A percentile compares a stretch with the other conserved stretches of the same genome.
These are phyloP conservation scores for Phytophthora multivora DNA, from an alignment of 352 stramenopile genomes.

Conservation along the genomic window DNA sequence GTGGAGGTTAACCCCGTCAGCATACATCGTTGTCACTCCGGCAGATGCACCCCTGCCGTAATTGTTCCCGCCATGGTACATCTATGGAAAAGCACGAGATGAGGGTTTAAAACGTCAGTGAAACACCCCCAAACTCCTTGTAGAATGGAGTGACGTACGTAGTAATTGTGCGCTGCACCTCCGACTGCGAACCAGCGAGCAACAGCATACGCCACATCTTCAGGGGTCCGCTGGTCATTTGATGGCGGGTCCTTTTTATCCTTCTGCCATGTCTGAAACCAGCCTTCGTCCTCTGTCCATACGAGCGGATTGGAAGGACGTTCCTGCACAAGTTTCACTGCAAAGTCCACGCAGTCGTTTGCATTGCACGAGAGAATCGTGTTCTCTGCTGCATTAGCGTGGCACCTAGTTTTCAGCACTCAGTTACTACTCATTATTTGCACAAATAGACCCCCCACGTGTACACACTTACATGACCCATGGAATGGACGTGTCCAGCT, in stretches of 20 bases:
- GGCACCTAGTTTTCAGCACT: conserved; percentile 40
- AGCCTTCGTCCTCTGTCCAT: conserved; percentile 82
- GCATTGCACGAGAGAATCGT: conserved; percentile 72
- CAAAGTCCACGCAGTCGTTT: conserved; percentile 74
- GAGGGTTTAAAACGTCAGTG: conserved; percentile 5
- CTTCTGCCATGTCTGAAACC: conserved; percentile 71
- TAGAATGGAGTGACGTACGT: conserved; percentile 39
- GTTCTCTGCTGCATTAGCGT: conserved; percentile 64
- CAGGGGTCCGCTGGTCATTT: conserved; percentile 51
- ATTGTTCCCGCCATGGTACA: conserved; percentile 83
- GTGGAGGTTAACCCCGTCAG: conserved; percentile 70
- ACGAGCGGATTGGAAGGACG: conserved; percentile 56
- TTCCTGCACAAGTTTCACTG: conserved; percentile 43
- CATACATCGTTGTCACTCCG: conserved; percentile 77
- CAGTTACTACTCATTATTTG: background rate
- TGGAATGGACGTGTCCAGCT: conserved; percentile 63
- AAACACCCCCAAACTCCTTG: background rate
- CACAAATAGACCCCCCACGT: background rate
- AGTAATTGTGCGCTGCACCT: conserved; percentile 72
- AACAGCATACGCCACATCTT: conserved; percentile 64
- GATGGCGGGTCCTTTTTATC: conserved; percentile 33
- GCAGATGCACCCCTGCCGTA: conserved; percentile 63
- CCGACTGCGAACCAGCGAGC: conserved; percentile 74
- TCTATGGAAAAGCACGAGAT: conserved; percentile 31
- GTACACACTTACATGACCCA: conserved; percentile 78